A percentile compares a stretch with the other conserved stretches of the same genome.
phyloP scores from a whole-genome alignment of 2,329 filamentous ascomycete species.

The Cryphonectria nitschkei region DNA sequence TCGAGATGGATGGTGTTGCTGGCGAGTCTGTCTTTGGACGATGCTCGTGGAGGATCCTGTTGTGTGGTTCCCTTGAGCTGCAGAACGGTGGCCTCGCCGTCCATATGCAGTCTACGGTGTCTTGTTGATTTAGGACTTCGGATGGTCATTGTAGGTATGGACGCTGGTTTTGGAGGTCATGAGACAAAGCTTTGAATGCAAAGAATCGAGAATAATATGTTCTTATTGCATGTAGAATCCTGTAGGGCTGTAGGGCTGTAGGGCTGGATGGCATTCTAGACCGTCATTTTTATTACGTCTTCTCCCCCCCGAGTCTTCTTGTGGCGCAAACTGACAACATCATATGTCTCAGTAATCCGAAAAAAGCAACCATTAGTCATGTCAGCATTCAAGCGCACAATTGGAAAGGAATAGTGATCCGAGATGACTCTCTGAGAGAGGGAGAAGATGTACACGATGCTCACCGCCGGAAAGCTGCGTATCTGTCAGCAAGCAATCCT shows the following conservation, averaged over 20 bases:
- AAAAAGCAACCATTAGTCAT: too few species aligned
- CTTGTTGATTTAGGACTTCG: neutral
- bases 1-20: slow-evolving; percentile 25
- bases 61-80: slow-evolving; percentile 5
- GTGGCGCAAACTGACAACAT: neutral
- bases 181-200: neutral
- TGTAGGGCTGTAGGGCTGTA: neutral
- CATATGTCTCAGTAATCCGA: neutral
- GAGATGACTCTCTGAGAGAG: neutral
- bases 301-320: neutral
- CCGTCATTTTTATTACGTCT: neutral
- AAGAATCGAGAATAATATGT: neutral
- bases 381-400: neutral
- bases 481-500: neutral
- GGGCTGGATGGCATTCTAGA: neutral
- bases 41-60: neutral
- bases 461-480: neutral
- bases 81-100: neutral
- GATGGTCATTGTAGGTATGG: neutral
- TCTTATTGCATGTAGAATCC: neutral
- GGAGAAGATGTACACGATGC: neutral
- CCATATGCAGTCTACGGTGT: neutral
- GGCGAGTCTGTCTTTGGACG: neutral
- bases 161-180: neutral
- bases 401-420: neutral